Evolutionary conservation across 495 filamentous ascomycete genomes (phyloP).

Genomic region (Trichoderma parareesei): DNA sequence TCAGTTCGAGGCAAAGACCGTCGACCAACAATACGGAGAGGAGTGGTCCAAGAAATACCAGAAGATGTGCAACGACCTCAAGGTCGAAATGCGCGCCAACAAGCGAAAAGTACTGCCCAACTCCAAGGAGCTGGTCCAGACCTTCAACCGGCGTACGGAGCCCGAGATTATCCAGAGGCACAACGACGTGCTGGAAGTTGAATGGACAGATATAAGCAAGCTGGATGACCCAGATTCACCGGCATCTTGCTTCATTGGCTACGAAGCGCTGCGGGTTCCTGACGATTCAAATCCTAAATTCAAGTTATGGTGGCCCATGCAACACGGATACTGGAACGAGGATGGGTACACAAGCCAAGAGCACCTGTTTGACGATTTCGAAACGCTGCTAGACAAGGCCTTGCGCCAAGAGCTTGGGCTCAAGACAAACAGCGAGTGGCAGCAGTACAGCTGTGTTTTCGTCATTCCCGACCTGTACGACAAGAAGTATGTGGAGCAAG

Average conservation of each 20-base stretch:
- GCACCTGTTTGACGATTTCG: constrained; percentile 75
- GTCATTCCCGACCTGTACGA: constrained; percentile 96
- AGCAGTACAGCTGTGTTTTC: constrained; percentile 86
- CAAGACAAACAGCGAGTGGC: constrained; percentile 68
- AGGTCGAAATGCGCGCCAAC: constrained; percentile 80
- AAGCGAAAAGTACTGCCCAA: constrained; percentile 91
- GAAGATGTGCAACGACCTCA: constrained; percentile 76
- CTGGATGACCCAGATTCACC: constrained; percentile 42
- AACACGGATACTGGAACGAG: constrained; percentile 82
- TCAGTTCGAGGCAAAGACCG: constrained; percentile 59
- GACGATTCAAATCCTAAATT: constrained; percentile 86
- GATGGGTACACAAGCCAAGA: constrained; percentile 71
- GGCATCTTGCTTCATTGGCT: constrained; percentile 70
- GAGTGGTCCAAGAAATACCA: constrained; percentile 74
- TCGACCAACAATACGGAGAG: constrained; percentile 78
- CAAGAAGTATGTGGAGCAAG: constrained; percentile 75
- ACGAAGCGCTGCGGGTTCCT: constrained; percentile 74
- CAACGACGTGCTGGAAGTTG: constrained; percentile 84
- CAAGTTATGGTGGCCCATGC: constrained; percentile 85
- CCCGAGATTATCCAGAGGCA: constrained; percentile 85
- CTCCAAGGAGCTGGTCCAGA: constrained; percentile 87
- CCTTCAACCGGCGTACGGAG: constrained; percentile 74
- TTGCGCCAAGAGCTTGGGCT: constrained; percentile 76
- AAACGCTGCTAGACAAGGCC: constrained; percentile 75
- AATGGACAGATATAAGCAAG: constrained; percentile 81